A percentile compares a stretch with the other conserved stretches of the same genome.
Evolutionary conservation across 2,329 filamentous ascomycete species (phyloP).

Genomic region (Colletotrichum lentis): DNA sequence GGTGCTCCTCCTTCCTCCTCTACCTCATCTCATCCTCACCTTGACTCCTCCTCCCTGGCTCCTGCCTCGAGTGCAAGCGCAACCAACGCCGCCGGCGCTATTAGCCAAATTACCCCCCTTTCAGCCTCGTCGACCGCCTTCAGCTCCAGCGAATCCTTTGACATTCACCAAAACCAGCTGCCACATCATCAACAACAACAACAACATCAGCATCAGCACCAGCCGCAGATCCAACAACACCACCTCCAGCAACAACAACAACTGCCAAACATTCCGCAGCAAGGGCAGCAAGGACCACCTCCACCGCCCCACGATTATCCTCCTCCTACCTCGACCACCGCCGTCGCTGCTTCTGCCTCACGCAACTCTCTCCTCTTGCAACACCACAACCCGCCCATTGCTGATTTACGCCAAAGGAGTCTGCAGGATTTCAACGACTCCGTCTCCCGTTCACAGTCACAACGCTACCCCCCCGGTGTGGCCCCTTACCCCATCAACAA

Average conservation of each 20-base stretch:
- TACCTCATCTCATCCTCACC: constrained; percentile 5
- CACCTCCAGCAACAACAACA: constrained; percentile 45
- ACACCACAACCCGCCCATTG: constrained; percentile 39
- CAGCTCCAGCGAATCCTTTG: constrained; percentile 60
- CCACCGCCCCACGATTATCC: constrained; percentile 42
- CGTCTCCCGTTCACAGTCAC: constrained; percentile 61
- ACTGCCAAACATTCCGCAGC: constrained; percentile 43
- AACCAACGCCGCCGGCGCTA: constrained; percentile 42
- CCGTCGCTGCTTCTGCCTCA: constrained; percentile 44
- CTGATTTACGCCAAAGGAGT: constrained; percentile 50
- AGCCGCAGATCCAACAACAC: constrained; percentile 43
- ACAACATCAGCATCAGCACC: constrained; percentile 41
- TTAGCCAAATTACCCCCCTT: constrained; percentile 47
- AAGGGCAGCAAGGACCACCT: constrained; percentile 45
- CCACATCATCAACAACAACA: constrained; percentile 43
- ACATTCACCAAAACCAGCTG: constrained; percentile 42
- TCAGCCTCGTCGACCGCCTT: constrained; percentile 58
- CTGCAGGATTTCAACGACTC: constrained; percentile 57
- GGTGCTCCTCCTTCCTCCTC: constrained; percentile 37
- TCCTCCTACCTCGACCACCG: constrained; percentile 45
- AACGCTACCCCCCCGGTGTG: constrained; percentile 53
- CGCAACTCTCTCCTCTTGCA: constrained; percentile 43
- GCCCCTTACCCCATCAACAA: constrained; percentile 47
- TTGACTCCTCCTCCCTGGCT: constrained; percentile 21
- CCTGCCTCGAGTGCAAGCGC: constrained; percentile 35